A percentile compares a stretch with the other conserved stretches of the same genome.
Conservation (phyloP, 2,329 filamentous ascomycete genomes). For the Pseudogymnoascus sp. region DNA sequence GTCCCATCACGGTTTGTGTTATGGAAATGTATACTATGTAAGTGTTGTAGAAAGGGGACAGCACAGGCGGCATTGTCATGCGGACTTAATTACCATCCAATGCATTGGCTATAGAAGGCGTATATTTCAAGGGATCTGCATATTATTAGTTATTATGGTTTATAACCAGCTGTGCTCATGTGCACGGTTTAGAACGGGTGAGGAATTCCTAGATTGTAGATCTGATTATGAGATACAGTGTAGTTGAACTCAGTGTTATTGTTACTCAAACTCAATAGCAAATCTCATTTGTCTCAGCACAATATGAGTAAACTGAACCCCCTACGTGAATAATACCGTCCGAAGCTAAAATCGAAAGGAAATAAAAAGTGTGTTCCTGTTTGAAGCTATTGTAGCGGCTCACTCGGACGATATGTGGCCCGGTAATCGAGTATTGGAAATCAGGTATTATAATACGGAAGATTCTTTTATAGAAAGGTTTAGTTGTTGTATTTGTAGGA, state of each 20-base stretch:
- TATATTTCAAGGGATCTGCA: background rate
- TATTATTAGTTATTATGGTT: constrained; percentile 5
- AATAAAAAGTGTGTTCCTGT: background rate
- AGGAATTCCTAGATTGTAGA: background rate
- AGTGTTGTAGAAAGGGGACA: constrained; percentile 3
- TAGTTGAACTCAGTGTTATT: background rate
- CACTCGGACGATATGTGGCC: too few species aligned
- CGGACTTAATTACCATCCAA: background rate
- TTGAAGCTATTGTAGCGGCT: background rate
- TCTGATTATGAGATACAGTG: background rate
- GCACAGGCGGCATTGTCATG: background rate
- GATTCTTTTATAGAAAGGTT: background rate
- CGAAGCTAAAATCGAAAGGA: background rate
- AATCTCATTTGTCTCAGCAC: background rate
- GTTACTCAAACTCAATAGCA: background rate
- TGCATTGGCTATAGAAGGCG: constrained; percentile 8
- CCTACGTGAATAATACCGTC: background rate
- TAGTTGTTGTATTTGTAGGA: background rate
- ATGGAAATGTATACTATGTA: constrained; percentile 7
- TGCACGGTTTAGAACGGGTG: background rate
- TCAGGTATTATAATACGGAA: background rate
- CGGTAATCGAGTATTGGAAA: background rate
- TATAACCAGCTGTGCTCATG: background rate
- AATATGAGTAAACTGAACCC: background rate
- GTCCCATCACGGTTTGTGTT: background rate